Evolutionary conservation across 108 stramenopile genomes (phyloP).

Genomic region (Pseudonitzschia delicatissima): DNA sequence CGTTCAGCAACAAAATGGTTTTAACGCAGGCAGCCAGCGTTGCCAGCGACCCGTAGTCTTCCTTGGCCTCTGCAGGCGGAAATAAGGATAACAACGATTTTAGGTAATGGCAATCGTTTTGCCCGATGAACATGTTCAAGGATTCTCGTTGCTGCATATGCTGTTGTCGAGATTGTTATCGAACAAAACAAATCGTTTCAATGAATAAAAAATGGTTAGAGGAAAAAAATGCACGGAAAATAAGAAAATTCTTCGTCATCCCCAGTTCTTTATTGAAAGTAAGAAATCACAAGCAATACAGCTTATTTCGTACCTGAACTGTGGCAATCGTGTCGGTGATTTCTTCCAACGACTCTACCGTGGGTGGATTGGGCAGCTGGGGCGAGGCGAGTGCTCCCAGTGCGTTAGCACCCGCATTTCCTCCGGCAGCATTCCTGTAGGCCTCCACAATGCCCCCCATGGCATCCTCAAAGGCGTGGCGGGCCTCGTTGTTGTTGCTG

Average conservation of each 20-base stretch:
- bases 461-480: conserved; percentile 22
- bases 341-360: conserved; percentile 57
- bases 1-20: conserved; percentile 80
- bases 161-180: conserved; percentile 5
- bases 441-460: conserved; percentile 23
- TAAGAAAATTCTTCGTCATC: too few relatives aligned
- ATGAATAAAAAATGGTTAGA: neutral
- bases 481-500: conserved; percentile 2
- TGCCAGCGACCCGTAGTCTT: conserved; percentile 54
- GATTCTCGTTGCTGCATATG: conserved; percentile 72
- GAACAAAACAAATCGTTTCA: neutral
- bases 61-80: conserved; percentile 47
- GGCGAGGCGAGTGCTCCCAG: conserved; percentile 14
- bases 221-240: neutral
- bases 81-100: conserved; percentile 63
- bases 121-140: conserved; percentile 59
- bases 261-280: too few relatives aligned
- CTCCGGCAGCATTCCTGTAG: conserved; percentile 13
- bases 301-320: conserved; percentile 35
- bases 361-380: conserved; percentile 74
- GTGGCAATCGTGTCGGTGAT: conserved; percentile 66
- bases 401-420: neutral
- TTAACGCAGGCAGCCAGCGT: conserved; percentile 73
- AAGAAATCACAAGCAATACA: neutral
- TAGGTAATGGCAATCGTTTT: conserved; percentile 76